Base-by-base conservation (phyloP, 257 asterid species). In the Solanum piurae region DNA sequence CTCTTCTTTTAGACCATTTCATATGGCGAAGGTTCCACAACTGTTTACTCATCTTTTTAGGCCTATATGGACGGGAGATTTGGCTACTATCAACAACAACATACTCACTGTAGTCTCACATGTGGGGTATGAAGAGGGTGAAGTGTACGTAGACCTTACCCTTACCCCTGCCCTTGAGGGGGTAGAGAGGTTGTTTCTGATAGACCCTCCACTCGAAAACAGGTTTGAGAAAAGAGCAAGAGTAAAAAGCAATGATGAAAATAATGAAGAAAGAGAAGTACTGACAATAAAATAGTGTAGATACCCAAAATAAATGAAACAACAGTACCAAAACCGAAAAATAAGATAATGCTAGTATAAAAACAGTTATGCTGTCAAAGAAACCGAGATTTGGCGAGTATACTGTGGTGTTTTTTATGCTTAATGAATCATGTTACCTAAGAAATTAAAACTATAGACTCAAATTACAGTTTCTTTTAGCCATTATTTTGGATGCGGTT, bases 121-220 rank as follows among this genome's bases (percentile, higher is more conserved):
- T 20, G 0, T 20, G 12, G 66, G 66, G 66, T 58, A 0, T 8
- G 5, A 0, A 0, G 0, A 58, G 9, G 66, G 27, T 58, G 12
- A 21, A 1, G 5, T 21, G 27, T 58, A 58, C 12, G 66, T 8
- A 20, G 27, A 58, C 66, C 66, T 20, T 20, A 52, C 21, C 21
- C 6, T 38, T 38, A 42, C 14, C 49, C 1, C 62, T 52, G 18
- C 0, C 62, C 10, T 55, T 55, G 64, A 55, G n/a, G 4, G 64
- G 4, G 64, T 55, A 55, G 64, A 52, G 62, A 55, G 64, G n/a
- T 55, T 55, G 64, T 55, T 1, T 55, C 9, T 0, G 0, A 52
- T 18, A 52, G n/a, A 55, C 64, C 64, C n/a, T 55, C n/a, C 0
- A 0, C 64, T 55, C 0, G 23, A 49, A 9, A 49, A 49, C 8